Conservation (phyloP, 2,329 filamentous ascomycete species). For the Monilinia polystroma region DNA sequence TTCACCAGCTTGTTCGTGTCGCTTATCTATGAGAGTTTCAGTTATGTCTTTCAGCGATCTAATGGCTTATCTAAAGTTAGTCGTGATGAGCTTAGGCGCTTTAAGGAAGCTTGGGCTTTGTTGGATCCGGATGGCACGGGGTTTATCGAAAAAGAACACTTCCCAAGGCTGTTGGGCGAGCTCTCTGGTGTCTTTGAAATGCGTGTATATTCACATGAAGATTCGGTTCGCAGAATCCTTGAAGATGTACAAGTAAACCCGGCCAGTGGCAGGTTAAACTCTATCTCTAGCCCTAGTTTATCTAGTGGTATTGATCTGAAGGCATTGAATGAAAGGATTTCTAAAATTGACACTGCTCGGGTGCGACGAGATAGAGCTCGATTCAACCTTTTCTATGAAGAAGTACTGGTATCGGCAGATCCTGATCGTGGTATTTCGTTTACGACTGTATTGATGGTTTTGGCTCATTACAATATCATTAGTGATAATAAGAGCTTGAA, state of each 20-base stretch:
- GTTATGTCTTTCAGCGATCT: slow-evolving; percentile 96
- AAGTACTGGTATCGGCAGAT: slow-evolving; percentile 91
- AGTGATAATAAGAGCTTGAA: slow-evolving; percentile 93
- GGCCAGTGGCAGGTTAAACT: slow-evolving; percentile 47
- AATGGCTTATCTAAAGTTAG: slow-evolving; percentile 89
- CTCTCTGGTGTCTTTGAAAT: slow-evolving; percentile 95
- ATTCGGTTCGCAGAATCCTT: slow-evolving; percentile 82
- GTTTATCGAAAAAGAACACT: slow-evolving; percentile 85
- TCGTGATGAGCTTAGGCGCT: slow-evolving; percentile 89
- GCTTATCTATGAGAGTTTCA: slow-evolving; percentile 98
- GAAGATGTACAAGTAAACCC: slow-evolving; percentile 64
- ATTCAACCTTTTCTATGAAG: slow-evolving; percentile 95
- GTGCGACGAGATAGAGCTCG: slow-evolving; percentile 74
- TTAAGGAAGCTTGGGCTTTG: slow-evolving; percentile 97
- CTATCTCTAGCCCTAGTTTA: slow-evolving; percentile 53
- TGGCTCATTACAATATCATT: slow-evolving; percentile 98
- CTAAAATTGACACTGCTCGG: slow-evolving; percentile 68
- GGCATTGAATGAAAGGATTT: slow-evolving; percentile 71
- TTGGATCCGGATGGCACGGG: slow-evolving; percentile 90
- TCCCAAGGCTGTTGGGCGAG: slow-evolving; percentile 85
- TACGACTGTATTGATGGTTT: slow-evolving; percentile 86
- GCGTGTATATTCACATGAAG: slow-evolving; percentile 90
- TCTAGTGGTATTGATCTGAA: slow-evolving; percentile 65
- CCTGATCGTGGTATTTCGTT: slow-evolving; percentile 88
- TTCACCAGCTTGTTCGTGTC: slow-evolving; percentile 98